phyloP scores from a whole-genome alignment of 148 eudicot genomes.

The Vaccinium macrocarpon region DNA sequence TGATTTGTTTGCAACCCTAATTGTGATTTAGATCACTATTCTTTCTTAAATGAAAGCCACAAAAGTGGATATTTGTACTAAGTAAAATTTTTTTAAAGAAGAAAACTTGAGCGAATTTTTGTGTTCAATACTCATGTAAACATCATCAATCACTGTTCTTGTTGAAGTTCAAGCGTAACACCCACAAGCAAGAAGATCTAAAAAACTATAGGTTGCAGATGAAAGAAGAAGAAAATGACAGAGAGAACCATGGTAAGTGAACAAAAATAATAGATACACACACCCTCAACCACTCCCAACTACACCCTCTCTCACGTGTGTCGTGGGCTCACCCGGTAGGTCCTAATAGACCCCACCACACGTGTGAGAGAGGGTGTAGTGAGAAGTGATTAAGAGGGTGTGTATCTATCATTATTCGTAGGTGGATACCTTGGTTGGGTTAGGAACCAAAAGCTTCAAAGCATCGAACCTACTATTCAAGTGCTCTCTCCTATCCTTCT shows the following conservation, averaged over 20 bases:
- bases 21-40: background rate
- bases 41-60: background rate
- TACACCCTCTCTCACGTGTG: too few species aligned
- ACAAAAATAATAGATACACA: too few species aligned
- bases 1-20: too few species aligned
- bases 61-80: background rate
- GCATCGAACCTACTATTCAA: constrained; percentile 52
- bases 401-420: too few species aligned
- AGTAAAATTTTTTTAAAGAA: too few species aligned
- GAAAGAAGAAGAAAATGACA: background rate
- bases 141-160: background rate
- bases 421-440: constrained; percentile 65
- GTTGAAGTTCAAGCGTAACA: background rate
- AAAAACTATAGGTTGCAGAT: background rate
- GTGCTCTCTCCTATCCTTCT: constrained; percentile 66
- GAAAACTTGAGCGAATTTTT: too few species aligned
- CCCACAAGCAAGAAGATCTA: background rate
- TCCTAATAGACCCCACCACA: too few species aligned
- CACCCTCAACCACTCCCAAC: too few species aligned
- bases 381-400: too few species aligned
- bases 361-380: too few species aligned
- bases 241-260: background rate
- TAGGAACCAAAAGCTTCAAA: constrained; percentile 62
- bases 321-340: too few species aligned
- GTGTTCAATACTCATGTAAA: background rate